phyloP scores from a whole-genome alignment of 2,329 filamentous ascomycete genomes.

The Trichoderma brevicompactum region DNA sequence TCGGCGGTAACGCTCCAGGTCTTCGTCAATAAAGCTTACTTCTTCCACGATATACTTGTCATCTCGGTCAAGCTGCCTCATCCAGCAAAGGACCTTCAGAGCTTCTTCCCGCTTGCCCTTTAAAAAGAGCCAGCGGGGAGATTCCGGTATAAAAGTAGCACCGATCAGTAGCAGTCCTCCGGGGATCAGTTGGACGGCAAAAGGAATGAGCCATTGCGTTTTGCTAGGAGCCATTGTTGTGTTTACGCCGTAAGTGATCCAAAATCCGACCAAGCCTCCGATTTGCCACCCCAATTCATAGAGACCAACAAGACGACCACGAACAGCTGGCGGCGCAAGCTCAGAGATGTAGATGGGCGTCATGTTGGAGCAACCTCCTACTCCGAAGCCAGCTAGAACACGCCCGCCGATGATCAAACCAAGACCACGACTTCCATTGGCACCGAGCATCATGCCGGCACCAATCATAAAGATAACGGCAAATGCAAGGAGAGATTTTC shows the following conservation, averaged over 20 bases:
- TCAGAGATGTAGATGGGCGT: conserved; percentile 25
- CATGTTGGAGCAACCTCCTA: conserved; percentile 24
- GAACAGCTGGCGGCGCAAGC: conserved; percentile 22
- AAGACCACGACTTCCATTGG: conserved; percentile 17
- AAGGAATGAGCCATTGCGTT: conserved; percentile 14
- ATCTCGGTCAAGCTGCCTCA: conserved; percentile 13
- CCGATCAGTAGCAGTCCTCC: conserved; percentile 20
- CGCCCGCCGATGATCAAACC: conserved; percentile 20
- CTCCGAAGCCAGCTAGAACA: conserved; percentile 16
- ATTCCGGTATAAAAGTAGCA: conserved; percentile 17
- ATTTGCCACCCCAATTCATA: conserved; percentile 23
- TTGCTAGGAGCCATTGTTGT: conserved; percentile 19
- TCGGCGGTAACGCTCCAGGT: conserved; percentile 15
- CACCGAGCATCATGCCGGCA: conserved; percentile 22
- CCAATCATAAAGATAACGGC: conserved; percentile 19
- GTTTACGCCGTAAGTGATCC: conserved; percentile 23
- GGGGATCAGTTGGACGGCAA: conserved; percentile 22
- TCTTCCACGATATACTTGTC: conserved; percentile 25
- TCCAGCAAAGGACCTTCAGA: conserved; percentile 21
- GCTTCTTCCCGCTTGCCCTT: conserved; percentile 22
- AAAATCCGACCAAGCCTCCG: conserved; percentile 21
- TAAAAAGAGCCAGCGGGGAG: conserved; percentile 24
- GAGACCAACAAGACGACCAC: conserved; percentile 21
- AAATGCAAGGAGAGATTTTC: conserved; percentile 12
- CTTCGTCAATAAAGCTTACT: conserved; percentile 17